Base-by-base conservation (phyloP, 2,329 filamentous ascomycete genomes). In the Acrodontium crateriforme region DNA sequence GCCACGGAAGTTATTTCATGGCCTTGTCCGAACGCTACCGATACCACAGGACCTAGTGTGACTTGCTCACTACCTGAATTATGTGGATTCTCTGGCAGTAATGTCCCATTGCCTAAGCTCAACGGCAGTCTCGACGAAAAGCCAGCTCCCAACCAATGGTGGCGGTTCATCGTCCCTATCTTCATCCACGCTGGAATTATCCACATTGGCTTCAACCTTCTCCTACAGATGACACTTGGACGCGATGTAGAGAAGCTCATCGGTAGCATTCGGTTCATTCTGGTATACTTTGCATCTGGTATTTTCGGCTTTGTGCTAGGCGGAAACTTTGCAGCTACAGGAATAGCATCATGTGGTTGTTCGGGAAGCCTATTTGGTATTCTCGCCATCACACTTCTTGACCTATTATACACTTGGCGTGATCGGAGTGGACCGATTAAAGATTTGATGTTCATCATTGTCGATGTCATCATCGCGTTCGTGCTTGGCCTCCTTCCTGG, bases 271-370 rank as follows among this genome's bases (percentile, higher is more conserved):
- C 78, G 89, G 20, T 95, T 91, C 56, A 72, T 79, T 24, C 56
- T 98, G 26, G 83, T 95, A 27, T 98, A 98, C 53, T 69, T 95
- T 47, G 76, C 74, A 37, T 74, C 82, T 16, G 89, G 89, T 15
- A 95, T 95, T 41, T 95, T 95, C 47, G 89, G 89, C 7, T 93
- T 92, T 48, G 80, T 95, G 3, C 69, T 98, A 42, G 87, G 89
- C 38, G 89, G 83, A 9, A 98, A 95, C 54, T 95, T 83, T 49
- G 84, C 87, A 2, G 77, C 78, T 1, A 72, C 77, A 4, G 78
- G 75, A 12, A 75, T 89, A 32, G 71, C 83, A 2, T 92, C 83
- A 1, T 58, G 80, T 1, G 89, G 89, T 27, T 85, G 83, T 14
- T 95, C 89, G 0, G 89, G 89, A 19, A 73, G 77, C 6, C 65